Conservation (phyloP, 148 eudicot genomes). For the Silene latifolia region DNA sequence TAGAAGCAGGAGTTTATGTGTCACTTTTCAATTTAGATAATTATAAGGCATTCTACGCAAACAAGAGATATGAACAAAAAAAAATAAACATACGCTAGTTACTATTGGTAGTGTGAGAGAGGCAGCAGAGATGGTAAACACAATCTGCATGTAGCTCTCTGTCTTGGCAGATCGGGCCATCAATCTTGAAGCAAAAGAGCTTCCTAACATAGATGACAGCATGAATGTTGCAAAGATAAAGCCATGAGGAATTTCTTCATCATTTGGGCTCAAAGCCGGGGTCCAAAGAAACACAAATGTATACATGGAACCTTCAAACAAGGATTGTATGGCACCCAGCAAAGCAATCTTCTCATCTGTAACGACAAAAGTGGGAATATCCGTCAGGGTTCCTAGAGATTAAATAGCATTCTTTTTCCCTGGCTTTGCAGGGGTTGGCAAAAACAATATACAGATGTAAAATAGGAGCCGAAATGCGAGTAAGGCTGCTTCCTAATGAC, state of each 20-base stretch:
- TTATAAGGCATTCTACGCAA: no score
- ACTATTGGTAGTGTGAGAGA: conserved; percentile 82
- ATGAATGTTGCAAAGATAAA: conserved; percentile 95
- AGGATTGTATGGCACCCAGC: conserved; percentile 95
- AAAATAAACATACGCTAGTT: conserved; percentile 60
- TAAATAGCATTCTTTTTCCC: not conserved
- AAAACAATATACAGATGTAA: not conserved
- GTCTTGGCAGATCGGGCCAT: conserved; percentile 69
- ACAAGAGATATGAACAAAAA: not conserved
- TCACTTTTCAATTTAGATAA: not conserved
- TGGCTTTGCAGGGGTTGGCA: not conserved
- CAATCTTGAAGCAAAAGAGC: conserved; percentile 90
- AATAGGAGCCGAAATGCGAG: not conserved
- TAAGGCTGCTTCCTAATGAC: not conserved
- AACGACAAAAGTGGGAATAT: conserved; percentile 17
- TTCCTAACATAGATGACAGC: conserved; percentile 97
- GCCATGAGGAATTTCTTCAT: conserved; percentile 96
- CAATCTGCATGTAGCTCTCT: conserved; percentile 97
- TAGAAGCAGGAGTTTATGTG: conserved; percentile 19
- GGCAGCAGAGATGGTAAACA: conserved; percentile 75
- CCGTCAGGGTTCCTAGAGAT: not conserved
- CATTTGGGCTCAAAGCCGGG: conserved; percentile 96
- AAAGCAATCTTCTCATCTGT: conserved; percentile 97
- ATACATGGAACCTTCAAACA: conserved; percentile 99
- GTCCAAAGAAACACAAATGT: conserved; percentile 99